Conservation (phyloP, 1,284 basidiomycete genomes). For the Cerrena zonata region DNA sequence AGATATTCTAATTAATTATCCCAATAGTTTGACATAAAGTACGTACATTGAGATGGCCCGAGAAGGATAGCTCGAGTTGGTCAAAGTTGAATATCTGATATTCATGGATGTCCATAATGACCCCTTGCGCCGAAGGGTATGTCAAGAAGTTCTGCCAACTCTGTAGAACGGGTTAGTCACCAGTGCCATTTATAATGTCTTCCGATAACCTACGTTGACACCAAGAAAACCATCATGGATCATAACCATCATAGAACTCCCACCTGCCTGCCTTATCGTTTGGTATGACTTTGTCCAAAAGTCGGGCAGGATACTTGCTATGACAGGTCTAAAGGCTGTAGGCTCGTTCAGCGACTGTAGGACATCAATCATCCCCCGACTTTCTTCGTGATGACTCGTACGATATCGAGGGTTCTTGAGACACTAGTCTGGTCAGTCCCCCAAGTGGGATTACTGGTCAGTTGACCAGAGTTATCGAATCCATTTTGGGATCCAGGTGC, state of each 20-base stretch:
- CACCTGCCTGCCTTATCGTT: slow-evolving; percentile 44
- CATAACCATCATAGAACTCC: slow-evolving; percentile 49
- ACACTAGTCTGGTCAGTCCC: slow-evolving; percentile 51
- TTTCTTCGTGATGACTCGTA: slow-evolving; percentile 52
- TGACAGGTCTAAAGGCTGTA: slow-evolving; percentile 45
- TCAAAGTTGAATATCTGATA: slow-evolving; percentile 73
- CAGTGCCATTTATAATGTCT: too few species aligned
- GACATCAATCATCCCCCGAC: slow-evolving; percentile 51
- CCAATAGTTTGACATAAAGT: slow-evolving; percentile 1
- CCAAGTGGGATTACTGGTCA: slow-evolving; percentile 61
- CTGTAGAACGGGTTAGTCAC: slow-evolving; percentile 23
- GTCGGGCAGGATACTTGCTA: slow-evolving; percentile 38
- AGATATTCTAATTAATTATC: background rate
- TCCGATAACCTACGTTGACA: slow-evolving; percentile 38
- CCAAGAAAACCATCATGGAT: slow-evolving; percentile 72
- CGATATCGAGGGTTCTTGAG: slow-evolving; percentile 58
- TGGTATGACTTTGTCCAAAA: slow-evolving; percentile 57
- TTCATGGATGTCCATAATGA: slow-evolving; percentile 65
- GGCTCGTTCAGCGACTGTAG: slow-evolving; percentile 65
- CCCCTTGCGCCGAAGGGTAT: slow-evolving; percentile 43
- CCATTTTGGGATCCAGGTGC: slow-evolving; percentile 70
- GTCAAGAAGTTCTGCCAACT: slow-evolving; percentile 62
- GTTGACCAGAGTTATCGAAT: slow-evolving; percentile 80
- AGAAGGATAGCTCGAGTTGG: slow-evolving; percentile 49
- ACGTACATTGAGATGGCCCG: slow-evolving; percentile 51